Evolutionary conservation across 768 basidiomycete genomes (phyloP).

Genomic region (Mrakia hoshinonis): DNA sequence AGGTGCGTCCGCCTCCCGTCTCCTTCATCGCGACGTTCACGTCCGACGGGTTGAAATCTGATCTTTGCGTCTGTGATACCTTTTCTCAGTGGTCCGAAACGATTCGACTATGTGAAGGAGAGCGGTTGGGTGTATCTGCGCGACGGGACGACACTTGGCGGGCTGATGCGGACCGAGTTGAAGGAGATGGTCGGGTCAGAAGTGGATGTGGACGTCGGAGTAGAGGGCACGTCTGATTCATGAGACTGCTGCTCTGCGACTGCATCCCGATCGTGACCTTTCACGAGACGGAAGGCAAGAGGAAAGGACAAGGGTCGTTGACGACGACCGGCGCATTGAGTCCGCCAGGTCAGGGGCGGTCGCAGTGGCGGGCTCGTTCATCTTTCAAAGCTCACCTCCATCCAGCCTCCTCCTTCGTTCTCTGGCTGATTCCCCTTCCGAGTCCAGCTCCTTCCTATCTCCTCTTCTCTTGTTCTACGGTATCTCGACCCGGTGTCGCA

Average conservation of each 20-base stretch:
- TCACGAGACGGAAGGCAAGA: no score
- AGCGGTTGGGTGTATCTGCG: constrained; percentile 70
- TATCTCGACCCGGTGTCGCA: no score
- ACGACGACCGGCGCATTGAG: no score
- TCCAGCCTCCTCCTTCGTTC: no score
- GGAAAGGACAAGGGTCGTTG: no score
- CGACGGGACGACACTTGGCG: constrained; percentile 42
- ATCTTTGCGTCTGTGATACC: neutral
- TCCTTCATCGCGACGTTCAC: neutral
- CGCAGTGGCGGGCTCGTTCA: no score
- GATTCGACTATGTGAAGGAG: constrained; percentile 63
- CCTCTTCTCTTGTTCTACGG: no score
- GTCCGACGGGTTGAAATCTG: neutral
- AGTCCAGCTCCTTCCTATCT: no score
- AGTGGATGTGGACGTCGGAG: constrained; percentile 22
- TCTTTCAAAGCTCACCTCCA: no score
- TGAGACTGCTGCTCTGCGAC: neutral
- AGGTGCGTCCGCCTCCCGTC: neutral
- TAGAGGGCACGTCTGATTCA: neutral
- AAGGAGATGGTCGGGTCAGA: constrained; percentile 41
- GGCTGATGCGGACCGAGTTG: constrained; percentile 49
- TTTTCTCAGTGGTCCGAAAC: constrained; percentile 68
- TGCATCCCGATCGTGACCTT: neutral
- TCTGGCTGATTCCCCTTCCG: no score
- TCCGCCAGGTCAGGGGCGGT: no score